Evolutionary conservation across 2,329 filamentous ascomycete genomes (phyloP).

Genomic region (Alternaria sp.): DNA sequence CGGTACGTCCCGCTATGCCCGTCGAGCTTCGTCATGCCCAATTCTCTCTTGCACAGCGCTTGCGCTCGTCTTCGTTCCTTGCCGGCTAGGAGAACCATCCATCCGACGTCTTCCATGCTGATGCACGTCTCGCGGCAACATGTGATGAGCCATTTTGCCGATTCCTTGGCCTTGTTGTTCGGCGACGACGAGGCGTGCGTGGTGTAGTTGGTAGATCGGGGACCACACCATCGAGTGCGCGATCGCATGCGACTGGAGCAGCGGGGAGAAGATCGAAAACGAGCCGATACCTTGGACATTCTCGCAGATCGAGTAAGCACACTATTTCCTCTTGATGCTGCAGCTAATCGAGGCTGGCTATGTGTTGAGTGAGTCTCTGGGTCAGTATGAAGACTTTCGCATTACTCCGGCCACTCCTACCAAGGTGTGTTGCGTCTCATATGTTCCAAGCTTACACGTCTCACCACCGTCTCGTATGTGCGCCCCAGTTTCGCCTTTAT

Average conservation of each 20-base stretch:
- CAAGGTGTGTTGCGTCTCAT: no score
- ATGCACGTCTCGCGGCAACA: slow-evolving; percentile 67
- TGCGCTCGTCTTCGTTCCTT: slow-evolving; percentile 37
- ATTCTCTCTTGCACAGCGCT: slow-evolving; percentile 37
- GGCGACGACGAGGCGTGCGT: slow-evolving; percentile 70
- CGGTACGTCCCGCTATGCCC: slow-evolving; percentile 18
- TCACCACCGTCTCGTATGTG: no score
- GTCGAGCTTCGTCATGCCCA: slow-evolving; percentile 41
- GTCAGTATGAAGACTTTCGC: no score
- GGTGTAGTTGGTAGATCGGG: slow-evolving; percentile 68
- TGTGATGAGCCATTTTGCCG: slow-evolving; percentile 69
- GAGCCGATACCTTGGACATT: no score
- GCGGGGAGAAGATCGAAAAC: neutral
- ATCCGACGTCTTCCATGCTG: slow-evolving; percentile 66
- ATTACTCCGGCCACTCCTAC: no score
- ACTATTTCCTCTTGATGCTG: no score
- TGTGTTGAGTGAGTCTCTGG: no score
- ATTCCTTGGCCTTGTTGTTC: slow-evolving; percentile 69
- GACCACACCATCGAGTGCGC: neutral
- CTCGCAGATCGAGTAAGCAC: no score
- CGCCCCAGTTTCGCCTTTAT: no score
- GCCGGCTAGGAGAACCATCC: slow-evolving; percentile 41
- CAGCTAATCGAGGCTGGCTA: no score
- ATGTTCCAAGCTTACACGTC: no score
- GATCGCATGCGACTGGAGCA: neutral